Conservation (phyloP, 2,329 filamentous ascomycete genomes). For the Botrytis cinerea region DNA sequence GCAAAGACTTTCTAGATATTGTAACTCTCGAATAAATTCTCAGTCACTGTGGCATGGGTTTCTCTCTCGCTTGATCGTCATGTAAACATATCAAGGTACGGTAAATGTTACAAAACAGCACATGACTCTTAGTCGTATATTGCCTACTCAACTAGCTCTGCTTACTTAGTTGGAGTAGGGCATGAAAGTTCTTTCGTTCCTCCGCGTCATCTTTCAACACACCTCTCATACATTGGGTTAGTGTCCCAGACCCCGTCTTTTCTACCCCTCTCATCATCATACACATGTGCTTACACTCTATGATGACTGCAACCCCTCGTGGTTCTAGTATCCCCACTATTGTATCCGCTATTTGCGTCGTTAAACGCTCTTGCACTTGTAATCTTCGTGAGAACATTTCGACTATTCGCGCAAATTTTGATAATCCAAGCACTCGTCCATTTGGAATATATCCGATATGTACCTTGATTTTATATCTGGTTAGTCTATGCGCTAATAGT, state of each 20-base stretch:
- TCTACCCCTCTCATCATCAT: constrained; percentile 77
- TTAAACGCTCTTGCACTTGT: constrained; percentile 91
- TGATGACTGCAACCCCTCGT: constrained; percentile 89
- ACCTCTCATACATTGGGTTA: constrained; percentile 72
- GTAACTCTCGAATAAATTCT: too few species aligned
- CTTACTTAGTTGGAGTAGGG: constrained; percentile 27
- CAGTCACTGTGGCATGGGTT: too few species aligned
- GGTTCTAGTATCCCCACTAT: constrained; percentile 87
- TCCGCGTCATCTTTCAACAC: constrained; percentile 67
- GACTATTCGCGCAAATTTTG: constrained; percentile 88
- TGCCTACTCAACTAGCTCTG: not conserved
- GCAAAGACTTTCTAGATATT: too few species aligned
- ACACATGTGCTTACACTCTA: constrained; percentile 91
- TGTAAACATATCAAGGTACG: too few species aligned
- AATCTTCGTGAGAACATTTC: constrained; percentile 91
- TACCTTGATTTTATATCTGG: constrained; percentile 60
- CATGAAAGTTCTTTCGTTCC: constrained; percentile 69
- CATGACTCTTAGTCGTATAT: too few species aligned
- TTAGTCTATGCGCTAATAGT: constrained; percentile 20
- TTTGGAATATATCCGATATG: constrained; percentile 95
- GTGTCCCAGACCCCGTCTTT: constrained; percentile 63
- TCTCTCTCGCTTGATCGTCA: too few species aligned
- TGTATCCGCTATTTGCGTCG: constrained; percentile 87
- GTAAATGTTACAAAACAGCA: too few species aligned
- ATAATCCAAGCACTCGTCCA: constrained; percentile 85